These are phyloP conservation scores for Gossypium herbaceum DNA, from an alignment of 345 rosid species.

Conservation along the genomic window DNA sequence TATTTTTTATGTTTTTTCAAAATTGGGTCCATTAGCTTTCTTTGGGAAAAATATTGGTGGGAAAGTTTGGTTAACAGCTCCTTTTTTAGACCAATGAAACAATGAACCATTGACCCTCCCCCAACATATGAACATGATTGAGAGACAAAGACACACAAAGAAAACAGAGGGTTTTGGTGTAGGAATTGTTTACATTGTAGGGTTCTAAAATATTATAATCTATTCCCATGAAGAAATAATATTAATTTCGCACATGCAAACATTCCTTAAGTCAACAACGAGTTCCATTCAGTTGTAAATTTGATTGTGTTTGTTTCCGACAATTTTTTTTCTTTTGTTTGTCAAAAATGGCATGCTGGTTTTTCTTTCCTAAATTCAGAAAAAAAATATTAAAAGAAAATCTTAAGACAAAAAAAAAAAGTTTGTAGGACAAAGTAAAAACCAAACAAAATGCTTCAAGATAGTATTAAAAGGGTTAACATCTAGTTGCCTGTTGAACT, in stretches of 20 bases:
- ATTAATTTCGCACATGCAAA: constrained; percentile 8
- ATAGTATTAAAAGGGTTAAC: too few species aligned
- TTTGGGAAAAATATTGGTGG: constrained; percentile 9
- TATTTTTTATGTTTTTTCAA: not conserved
- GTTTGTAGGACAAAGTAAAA: not conserved
- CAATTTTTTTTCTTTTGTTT: not conserved
- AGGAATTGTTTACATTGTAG: constrained; percentile 5
- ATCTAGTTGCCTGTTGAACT: too few species aligned
- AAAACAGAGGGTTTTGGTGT: not conserved
- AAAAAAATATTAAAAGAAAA: too few species aligned
- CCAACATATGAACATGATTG: constrained; percentile 8
- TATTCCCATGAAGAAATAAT: not conserved
- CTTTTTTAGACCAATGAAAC: constrained; percentile 15
- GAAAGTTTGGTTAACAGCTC: constrained; percentile 21
- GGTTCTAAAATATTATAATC: not conserved
- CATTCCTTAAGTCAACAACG: constrained; percentile 7
- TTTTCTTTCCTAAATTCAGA: constrained; percentile 7
- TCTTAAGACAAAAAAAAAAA: too few species aligned
- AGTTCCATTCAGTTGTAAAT: not conserved
- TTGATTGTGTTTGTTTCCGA: not conserved
- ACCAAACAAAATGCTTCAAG: too few species aligned
- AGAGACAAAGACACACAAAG: constrained; percentile 3
- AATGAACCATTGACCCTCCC: constrained; percentile 9
- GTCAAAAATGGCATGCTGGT: constrained; percentile 18
- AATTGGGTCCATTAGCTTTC: constrained; percentile 18